A percentile compares a stretch with the other conserved stretches of the same genome.
phyloP scores from a whole-genome alignment of 2,329 filamentous ascomycete species.

The Exophiala spinifera region DNA sequence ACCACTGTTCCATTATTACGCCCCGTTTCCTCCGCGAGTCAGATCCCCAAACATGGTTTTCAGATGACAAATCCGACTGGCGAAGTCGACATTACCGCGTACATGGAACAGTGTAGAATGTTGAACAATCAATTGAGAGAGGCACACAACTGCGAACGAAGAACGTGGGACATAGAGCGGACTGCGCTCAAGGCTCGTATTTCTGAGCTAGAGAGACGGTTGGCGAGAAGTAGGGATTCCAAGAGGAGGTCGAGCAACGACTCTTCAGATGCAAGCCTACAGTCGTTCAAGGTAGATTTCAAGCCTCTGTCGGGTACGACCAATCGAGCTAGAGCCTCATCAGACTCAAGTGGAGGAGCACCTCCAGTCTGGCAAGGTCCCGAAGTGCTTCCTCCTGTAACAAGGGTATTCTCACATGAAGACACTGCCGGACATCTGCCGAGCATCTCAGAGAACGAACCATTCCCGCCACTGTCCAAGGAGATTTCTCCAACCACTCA shows the following conservation, averaged over 20 bases:
- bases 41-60: conserved; percentile 25
- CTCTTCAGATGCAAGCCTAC: conserved; percentile 19
- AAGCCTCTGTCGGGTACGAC: conserved; percentile 7
- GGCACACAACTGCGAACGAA: conserved; percentile 43
- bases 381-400: conserved; percentile 39
- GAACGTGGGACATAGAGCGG: conserved; percentile 45
- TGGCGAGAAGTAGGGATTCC: conserved; percentile 29
- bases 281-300: conserved; percentile 26
- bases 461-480: conserved; percentile 37
- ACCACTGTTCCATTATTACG: conserved; percentile 34
- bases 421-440: conserved; percentile 28
- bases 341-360: conserved; percentile 14
- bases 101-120: conserved; percentile 42
- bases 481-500: conserved; percentile 33
- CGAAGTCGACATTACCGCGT: conserved; percentile 34
- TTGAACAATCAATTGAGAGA: conserved; percentile 42
- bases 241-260: conserved; percentile 29
- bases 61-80: conserved; percentile 23
- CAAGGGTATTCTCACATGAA: conserved; percentile 43
- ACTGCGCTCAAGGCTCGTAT: conserved; percentile 42
- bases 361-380: conserved; percentile 45
- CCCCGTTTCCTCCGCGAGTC: conserved; percentile 28
- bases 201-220: conserved; percentile 38
- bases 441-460: conserved; percentile 35
- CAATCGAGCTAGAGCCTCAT: conserved; percentile 7